Conservation (phyloP, 139 green algal genomes). For the Pleodorina starrii region DNA sequence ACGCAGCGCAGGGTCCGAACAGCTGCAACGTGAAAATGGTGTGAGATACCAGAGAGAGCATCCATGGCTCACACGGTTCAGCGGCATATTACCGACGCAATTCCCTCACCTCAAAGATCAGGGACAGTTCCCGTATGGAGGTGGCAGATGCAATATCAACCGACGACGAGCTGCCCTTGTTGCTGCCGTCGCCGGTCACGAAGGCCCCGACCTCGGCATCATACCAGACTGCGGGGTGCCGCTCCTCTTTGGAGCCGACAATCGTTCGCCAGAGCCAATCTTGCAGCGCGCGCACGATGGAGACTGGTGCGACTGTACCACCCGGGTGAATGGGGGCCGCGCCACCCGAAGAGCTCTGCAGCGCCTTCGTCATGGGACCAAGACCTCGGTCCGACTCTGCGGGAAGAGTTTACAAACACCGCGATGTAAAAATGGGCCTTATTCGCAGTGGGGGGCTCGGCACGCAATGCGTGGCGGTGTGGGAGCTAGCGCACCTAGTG, state of each 20-base stretch:
- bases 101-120: slow-evolving; percentile 40
- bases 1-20: slow-evolving; percentile 31
- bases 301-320: neutral
- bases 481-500: neutral
- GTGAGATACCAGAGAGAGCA: neutral
- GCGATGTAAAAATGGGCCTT: no score
- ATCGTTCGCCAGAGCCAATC: slow-evolving; percentile 17
- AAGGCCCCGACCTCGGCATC: slow-evolving; percentile 28
- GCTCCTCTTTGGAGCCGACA: slow-evolving; percentile 1
- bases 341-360: neutral
- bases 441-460: no score
- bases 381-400: neutral
- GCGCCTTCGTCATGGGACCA: neutral
- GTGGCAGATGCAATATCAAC: slow-evolving; percentile 14
- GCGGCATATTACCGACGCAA: no score
- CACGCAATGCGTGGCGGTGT: no score
- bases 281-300: neutral
- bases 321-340: neutral
- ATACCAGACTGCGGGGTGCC: neutral
- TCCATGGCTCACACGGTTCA: no score
- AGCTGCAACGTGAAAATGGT: neutral
- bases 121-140: slow-evolving; percentile 6
- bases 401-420: no score
- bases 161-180: no score
- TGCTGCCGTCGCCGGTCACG: neutral